phyloP scores from a whole-genome alignment of 2,329 filamentous ascomycete species.

The Fusarium pininemorale region DNA sequence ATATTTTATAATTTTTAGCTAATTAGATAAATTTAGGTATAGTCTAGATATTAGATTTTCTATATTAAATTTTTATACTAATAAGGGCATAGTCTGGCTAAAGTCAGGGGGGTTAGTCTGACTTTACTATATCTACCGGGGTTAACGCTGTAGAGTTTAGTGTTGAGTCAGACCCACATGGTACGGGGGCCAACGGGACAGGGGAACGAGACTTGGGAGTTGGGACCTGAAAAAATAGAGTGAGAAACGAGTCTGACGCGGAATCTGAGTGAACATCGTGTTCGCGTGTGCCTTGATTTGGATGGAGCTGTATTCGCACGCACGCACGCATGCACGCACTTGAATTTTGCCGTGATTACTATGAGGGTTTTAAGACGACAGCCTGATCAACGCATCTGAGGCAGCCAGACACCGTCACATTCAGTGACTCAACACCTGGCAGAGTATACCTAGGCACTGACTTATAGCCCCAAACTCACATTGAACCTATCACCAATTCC shows the following conservation, averaged over 20 bases:
- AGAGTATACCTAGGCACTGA: neutral
- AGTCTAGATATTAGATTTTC: too few species aligned
- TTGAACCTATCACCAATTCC: slow-evolving; percentile 36
- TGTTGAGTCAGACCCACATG: slow-evolving; percentile 21
- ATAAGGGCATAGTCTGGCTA: too few species aligned
- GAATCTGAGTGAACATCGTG: slow-evolving; percentile 16
- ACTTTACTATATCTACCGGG: too few species aligned
- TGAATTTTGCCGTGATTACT: slow-evolving; percentile 1
- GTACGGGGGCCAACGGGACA: slow-evolving; percentile 34
- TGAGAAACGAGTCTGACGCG: slow-evolving; percentile 13
- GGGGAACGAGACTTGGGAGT: slow-evolving; percentile 13
- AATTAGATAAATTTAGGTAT: too few species aligned
- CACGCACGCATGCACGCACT: neutral
- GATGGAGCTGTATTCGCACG: neutral
- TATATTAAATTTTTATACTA: too few species aligned
- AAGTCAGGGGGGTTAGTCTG: too few species aligned
- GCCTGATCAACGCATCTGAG: neutral
- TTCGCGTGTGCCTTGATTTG: slow-evolving; percentile 25
- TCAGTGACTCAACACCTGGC: neutral
- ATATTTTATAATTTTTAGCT: too few species aligned
- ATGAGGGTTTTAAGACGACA: slow-evolving; percentile 5
- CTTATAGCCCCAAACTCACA: neutral
- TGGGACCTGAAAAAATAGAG: slow-evolving; percentile 25
- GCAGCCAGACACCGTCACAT: neutral
- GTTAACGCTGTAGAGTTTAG: slow-evolving; percentile 24